Conservation (phyloP, 2,329 filamentous ascomycete species). For the Atkinsonella hypoxylon region DNA sequence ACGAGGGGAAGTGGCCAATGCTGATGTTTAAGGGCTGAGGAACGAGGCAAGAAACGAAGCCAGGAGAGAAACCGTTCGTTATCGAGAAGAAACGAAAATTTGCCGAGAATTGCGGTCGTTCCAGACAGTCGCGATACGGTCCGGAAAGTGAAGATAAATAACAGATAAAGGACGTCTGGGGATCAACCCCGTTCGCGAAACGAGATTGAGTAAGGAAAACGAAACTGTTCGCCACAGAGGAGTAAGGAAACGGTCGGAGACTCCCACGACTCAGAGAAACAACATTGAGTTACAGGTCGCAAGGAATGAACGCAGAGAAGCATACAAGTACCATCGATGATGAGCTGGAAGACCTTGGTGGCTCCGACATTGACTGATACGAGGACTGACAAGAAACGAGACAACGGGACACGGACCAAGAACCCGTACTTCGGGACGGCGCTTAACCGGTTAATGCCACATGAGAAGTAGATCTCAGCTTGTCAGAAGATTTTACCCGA, state of each 20-base stretch:
- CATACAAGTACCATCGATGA: neutral
- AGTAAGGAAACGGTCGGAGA: neutral
- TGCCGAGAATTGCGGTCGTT: neutral
- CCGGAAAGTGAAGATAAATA: neutral
- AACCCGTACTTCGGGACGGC: slow-evolving; percentile 6
- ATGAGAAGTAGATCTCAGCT: slow-evolving; percentile 4
- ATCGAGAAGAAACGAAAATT: neutral
- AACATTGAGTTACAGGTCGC: neutral
- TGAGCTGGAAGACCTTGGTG: neutral
- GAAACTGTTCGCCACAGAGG: neutral
- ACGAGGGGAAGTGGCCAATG: neutral
- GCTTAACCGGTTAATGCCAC: slow-evolving; percentile 7
- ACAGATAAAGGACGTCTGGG: neutral
- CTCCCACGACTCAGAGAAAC: neutral
- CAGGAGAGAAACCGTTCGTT: neutral
- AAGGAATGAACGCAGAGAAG: neutral
- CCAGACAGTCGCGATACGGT: neutral
- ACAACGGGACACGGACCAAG: neutral
- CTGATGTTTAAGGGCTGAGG: neutral
- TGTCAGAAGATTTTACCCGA: neutral
- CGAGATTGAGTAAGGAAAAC: too few relatives aligned
- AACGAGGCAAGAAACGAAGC: neutral
- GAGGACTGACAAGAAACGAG: neutral
- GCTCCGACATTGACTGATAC: neutral
- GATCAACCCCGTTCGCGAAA: neutral